Evolutionary conservation across 192 early-diverging fungal species (phyloP).

Genomic region (Rhizoclosmatium sp.): DNA sequence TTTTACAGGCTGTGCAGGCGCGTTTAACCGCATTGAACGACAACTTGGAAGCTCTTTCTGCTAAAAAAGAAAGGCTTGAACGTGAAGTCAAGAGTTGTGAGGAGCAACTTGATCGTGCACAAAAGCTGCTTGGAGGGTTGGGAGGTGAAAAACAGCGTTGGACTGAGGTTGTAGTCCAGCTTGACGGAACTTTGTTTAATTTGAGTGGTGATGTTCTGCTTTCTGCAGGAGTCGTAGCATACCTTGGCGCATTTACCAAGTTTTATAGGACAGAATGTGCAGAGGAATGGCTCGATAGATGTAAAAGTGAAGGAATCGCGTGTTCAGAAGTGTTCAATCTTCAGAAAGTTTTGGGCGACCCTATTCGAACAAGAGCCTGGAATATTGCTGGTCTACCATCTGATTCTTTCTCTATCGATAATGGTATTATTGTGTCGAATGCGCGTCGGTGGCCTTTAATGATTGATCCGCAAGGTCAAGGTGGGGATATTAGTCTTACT

Average conservation of each 20-base stretch:
- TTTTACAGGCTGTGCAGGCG: slow-evolving; percentile 62
- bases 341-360: slow-evolving; percentile 66
- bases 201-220: slow-evolving; percentile 67
- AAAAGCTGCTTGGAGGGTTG: slow-evolving; percentile 64
- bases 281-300: slow-evolving; percentile 49
- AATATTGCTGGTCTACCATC: slow-evolving; percentile 69
- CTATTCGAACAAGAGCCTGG: slow-evolving; percentile 67
- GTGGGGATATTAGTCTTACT: not conserved
- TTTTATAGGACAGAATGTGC: slow-evolving; percentile 59
- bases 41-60: slow-evolving; percentile 56
- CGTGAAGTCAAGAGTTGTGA: slow-evolving; percentile 67
- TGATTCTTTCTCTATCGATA: slow-evolving; percentile 68
- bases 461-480: slow-evolving; percentile 71
- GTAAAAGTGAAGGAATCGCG: slow-evolving; percentile 55
- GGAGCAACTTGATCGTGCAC: slow-evolving; percentile 66
- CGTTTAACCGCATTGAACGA: slow-evolving; percentile 62
- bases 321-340: slow-evolving; percentile 64
- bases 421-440: slow-evolving; percentile 70
- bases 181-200: slow-evolving; percentile 61
- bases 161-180: slow-evolving; percentile 61
- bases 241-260: slow-evolving; percentile 71
- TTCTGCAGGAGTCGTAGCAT: slow-evolving; percentile 69
- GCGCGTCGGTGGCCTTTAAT: slow-evolving; percentile 68
- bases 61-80: slow-evolving; percentile 63
- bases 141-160: slow-evolving; percentile 71